Conservation (phyloP, 139 green algal species). For the Helicosporidium sp. region DNA sequence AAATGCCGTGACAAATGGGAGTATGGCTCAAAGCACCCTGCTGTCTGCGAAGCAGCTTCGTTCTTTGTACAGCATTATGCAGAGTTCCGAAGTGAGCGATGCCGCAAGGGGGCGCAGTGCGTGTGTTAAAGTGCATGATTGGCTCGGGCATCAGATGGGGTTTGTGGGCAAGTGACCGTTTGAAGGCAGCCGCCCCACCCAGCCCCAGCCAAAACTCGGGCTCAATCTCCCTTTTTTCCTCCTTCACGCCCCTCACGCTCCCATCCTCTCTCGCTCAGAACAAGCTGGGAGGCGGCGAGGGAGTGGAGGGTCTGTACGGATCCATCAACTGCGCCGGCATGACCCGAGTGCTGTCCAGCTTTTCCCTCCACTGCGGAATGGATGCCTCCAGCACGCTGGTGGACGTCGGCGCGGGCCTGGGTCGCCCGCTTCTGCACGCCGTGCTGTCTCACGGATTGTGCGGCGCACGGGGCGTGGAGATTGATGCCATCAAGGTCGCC, state of each 20-base stretch:
- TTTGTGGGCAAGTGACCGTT: too few relatives aligned
- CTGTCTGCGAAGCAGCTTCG: too few relatives aligned
- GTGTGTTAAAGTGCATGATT: too few relatives aligned
- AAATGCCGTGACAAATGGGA: too few relatives aligned
- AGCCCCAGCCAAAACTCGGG: background rate
- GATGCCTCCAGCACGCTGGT: slow-evolving; percentile 37
- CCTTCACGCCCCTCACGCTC: background rate
- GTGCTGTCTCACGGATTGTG: slow-evolving; percentile 26
- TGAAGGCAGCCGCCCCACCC: background rate
- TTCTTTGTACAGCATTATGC: slow-evolving; percentile 44
- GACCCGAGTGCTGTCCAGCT: slow-evolving; percentile 42
- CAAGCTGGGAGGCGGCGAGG: slow-evolving; percentile 71
- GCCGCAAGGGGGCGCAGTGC: background rate
- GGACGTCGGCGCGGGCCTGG: slow-evolving; percentile 70
- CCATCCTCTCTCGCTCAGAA: slow-evolving; percentile 32
- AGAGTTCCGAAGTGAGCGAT: slow-evolving; percentile 27
- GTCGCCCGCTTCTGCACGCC: slow-evolving; percentile 66
- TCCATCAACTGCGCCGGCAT: slow-evolving; percentile 55
- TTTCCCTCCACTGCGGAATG: slow-evolving; percentile 43
- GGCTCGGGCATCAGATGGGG: too few relatives aligned
- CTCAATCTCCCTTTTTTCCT: background rate
- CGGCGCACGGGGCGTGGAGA: slow-evolving; percentile 43
- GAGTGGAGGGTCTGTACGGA: slow-evolving; percentile 77
- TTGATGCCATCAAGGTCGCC: slow-evolving; percentile 66
- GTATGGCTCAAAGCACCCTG: too few relatives aligned